phyloP scores from a whole-genome alignment of 192 early-diverging fungal genomes.

The Linnemannia elongata region DNA sequence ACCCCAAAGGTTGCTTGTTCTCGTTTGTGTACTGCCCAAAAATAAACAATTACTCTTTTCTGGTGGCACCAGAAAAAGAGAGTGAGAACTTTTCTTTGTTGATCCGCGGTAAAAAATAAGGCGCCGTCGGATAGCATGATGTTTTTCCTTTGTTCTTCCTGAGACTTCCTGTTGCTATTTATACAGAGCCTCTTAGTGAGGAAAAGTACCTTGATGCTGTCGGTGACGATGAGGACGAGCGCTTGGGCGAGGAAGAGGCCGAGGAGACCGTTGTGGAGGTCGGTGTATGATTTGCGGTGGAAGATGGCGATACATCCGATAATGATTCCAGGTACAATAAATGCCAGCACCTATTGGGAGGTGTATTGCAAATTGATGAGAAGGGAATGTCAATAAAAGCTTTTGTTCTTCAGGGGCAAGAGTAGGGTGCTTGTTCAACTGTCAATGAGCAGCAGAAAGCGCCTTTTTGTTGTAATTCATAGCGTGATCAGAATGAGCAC shows the following conservation, averaged over 20 bases:
- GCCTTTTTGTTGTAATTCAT: no score
- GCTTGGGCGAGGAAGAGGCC: constrained; percentile 60
- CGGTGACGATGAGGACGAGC: constrained; percentile 63
- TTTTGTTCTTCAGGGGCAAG: no score
- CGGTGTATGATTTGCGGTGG: constrained; percentile 41
- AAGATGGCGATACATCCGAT: constrained; percentile 35
- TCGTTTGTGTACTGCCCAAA: background rate
- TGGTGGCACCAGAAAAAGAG: background rate
- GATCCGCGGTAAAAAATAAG: background rate
- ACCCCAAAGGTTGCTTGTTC: background rate
- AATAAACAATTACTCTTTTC: background rate
- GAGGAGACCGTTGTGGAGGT: constrained; percentile 54
- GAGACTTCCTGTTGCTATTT: background rate
- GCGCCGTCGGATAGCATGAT: background rate
- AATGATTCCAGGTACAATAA: constrained; percentile 38
- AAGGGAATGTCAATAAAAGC: background rate
- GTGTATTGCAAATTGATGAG: background rate
- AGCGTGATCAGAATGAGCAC: background rate
- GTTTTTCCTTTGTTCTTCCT: background rate
- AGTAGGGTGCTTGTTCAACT: no score
- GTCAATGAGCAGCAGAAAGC: no score
- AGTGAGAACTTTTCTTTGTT: background rate
- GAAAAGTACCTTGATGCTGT: constrained; percentile 62
- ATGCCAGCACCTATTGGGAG: constrained; percentile 41
- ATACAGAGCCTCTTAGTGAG: no score